A percentile compares a stretch with the other conserved stretches of the same genome.
Conservation (phyloP, 2,329 filamentous ascomycete species). For the Paraconiothyrium brasiliense region DNA sequence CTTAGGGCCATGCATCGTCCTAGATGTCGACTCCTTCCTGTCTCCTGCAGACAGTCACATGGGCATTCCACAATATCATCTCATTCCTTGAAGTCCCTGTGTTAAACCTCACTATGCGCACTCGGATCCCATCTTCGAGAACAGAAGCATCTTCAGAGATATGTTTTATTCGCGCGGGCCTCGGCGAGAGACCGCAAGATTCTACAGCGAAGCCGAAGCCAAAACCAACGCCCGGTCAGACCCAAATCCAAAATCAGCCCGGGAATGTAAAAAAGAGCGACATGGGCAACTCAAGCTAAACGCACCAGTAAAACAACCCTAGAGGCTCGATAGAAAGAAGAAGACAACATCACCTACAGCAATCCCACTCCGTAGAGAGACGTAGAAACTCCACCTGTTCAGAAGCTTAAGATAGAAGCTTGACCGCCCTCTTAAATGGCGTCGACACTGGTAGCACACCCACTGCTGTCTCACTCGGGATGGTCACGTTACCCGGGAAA, state of each 20-base stretch:
- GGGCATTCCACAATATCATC: slow-evolving; percentile 16
- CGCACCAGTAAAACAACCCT: not conserved
- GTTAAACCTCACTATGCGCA: not conserved
- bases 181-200: slow-evolving; percentile 1
- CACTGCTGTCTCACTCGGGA: slow-evolving; percentile 7
- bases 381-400: not conserved
- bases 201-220: slow-evolving; percentile 6
- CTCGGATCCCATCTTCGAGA: not conserved
- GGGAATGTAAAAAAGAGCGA: slow-evolving; percentile 30
- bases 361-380: not conserved
- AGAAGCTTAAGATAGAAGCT: not conserved
- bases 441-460: not conserved
- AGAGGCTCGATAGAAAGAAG: not conserved
- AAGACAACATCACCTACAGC: slow-evolving; percentile 1
- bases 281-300: slow-evolving; percentile 24
- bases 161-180: not conserved
- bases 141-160: not conserved
- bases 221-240: not conserved
- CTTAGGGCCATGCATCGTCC: too few relatives aligned
- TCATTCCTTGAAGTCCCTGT: slow-evolving; percentile 9
- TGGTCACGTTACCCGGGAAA: not conserved
- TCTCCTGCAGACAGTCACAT: slow-evolving; percentile 2
- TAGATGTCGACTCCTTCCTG: not conserved
- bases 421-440: slow-evolving; percentile 11
- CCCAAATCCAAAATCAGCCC: slow-evolving; percentile 11